Base-by-base conservation (phyloP, 2,329 filamentous ascomycete genomes). In the Apiospora saccharicola region DNA sequence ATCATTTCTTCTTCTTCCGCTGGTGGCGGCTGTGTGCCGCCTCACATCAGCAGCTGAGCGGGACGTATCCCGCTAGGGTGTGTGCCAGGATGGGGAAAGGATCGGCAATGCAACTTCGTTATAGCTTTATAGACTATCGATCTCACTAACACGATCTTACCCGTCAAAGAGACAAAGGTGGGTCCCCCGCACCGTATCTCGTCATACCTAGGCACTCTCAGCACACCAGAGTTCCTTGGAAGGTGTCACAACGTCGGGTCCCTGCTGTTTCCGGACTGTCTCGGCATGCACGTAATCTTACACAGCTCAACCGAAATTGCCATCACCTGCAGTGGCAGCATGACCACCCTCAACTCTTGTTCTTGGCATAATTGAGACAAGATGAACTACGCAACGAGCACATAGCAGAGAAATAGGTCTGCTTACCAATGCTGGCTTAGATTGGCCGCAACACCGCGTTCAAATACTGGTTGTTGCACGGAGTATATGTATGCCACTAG, bases 51-150 rank as follows among this genome's bases (percentile, higher is more conserved):
- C n/a, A 19, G 53, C 57, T 12, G 34, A 12, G 14, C 19, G 57
- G 19, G 34, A 37, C 57, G 22, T 4, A 22, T n/a, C 2, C 34
- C 57, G 57, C 34, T 30, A 8, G 57, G 34, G 19, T 13, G 57
- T 6, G 57, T 10, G 10, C 34, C 30, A n/a, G 4, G 57, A 41
- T 41, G 57, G 34, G 57, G 34, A 41, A 64, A 34, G 34, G 57
- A 64, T 64, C 57, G 57, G 34, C 57, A 64, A 19, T 64, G 34
- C 57, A 41, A 10, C 57, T n/a, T 37, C 22, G n/a, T 22, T 19
- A 37, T 64, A 64, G 57, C 12, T 64, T n/a, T 64, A 64, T 64
- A 64, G 57, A 64, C 57, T 64, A 64, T 64, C 57, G 57, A 64
- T 41, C 10, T 64, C 57, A 13, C 57, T 10, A 19, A 16, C 34